Base-by-base conservation (phyloP, 768 basidiomycete genomes). In the Russula sp. region DNA sequence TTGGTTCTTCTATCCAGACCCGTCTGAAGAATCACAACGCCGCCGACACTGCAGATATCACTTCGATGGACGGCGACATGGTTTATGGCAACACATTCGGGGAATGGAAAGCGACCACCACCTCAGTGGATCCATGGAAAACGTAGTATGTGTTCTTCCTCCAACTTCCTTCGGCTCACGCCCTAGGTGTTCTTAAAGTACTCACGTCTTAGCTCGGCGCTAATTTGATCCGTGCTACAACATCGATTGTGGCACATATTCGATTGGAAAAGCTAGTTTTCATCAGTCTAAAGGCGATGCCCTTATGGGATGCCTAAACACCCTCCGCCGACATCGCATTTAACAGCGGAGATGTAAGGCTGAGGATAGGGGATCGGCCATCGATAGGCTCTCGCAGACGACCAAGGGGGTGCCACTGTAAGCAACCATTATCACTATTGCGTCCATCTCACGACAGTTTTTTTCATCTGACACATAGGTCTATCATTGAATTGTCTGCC, bases 351-450 rank as follows among this genome's bases (percentile, higher is more conserved):
- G 26, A 34, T 34, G 11, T 7, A 34, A 34, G 10, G 2, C 22
- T 16, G 5, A 13, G 10, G 26, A 42, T 6, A 42, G 26, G 40
- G 55, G 30, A 30, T 57, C 28, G 26, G 26, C 20, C 40, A 57
- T 57, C 55, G 5, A n/a, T 20, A 44, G 5, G 24, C 20, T 30
- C 24, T 57, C 40, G 5, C 34, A 11, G 40, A 44, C 44, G 28
- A 26, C 28, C 26, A 28, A 57, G 42, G 42, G 20, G 44, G n/a
- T n/a, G n/a, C n/a, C n/a, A n/a, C n/a, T 57, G 56, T 44, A 57
- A 44, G 56, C 18, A 26, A 38, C 18, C 40, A 24, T 57, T 11
- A 28, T 32, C n/a, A 6, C 11, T 11, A 28, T 20, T 57, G 28
- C 40, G 22, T 26, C 42, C 10, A 24, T 13, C 11, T 30, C 40